A percentile compares a stretch with the other conserved stretches of the same genome.
phyloP scores from a whole-genome alignment of 805 yeast genomes.

The Saitoella complicata region DNA sequence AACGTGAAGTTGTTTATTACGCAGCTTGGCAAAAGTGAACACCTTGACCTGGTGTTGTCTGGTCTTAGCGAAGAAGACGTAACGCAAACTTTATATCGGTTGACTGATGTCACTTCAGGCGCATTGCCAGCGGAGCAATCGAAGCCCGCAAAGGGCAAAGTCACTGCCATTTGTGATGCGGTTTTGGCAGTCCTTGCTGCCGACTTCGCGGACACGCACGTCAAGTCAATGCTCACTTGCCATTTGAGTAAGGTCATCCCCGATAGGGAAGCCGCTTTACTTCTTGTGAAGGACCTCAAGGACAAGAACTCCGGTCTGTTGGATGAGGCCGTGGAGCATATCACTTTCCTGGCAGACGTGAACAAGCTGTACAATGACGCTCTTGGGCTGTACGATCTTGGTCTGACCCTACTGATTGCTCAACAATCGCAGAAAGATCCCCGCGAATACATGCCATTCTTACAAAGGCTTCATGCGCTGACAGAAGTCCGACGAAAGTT shows the following conservation, averaged over 20 bases:
- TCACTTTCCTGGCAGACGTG: constrained; percentile 83
- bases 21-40: constrained; percentile 56
- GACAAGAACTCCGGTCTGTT: constrained; percentile 5
- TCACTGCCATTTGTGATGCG: constrained; percentile 62
- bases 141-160: constrained; percentile 25
- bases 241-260: constrained; percentile 87
- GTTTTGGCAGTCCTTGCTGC: constrained; percentile 38
- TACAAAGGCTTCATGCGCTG: constrained; percentile 61
- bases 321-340: constrained; percentile 45
- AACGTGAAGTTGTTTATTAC: constrained; percentile 52
- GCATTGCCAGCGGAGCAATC: constrained; percentile 2
- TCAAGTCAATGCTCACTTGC: constrained; percentile 74
- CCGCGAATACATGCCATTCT: constrained; percentile 84
- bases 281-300: constrained; percentile 26
- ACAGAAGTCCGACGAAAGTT: constrained; percentile 51
- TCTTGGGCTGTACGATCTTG: constrained; percentile 66
- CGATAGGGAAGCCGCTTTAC: constrained; percentile 57
- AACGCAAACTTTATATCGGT: constrained; percentile 51
- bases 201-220: constrained; percentile 37
- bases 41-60: constrained; percentile 73
- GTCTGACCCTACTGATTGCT: constrained; percentile 66
- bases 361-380: constrained; percentile 66
- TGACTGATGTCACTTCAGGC: constrained; percentile 36
- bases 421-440: constrained; percentile 98
- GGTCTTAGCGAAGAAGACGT: constrained; percentile 79